Base-by-base conservation (phyloP, 108 stramenopile genomes). In the Cylindrotheca fusiformis region DNA sequence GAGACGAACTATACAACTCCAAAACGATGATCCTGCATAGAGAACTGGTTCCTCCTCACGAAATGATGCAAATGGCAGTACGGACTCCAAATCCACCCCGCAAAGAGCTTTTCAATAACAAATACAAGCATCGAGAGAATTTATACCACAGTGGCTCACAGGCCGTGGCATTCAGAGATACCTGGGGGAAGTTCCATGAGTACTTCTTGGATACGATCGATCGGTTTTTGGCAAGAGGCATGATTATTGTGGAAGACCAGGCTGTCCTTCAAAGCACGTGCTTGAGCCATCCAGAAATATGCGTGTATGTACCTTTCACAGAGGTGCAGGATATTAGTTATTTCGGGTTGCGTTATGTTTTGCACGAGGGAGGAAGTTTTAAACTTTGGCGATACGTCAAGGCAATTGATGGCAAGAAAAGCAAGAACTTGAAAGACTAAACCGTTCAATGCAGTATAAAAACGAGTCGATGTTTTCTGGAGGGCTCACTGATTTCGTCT, bases 221-320 rank as follows among this genome's bases (percentile, higher is more conserved):
- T 54, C 46, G 47, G 1, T 84, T 80, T 48, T 53, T 84, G 47
- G 66, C 62, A 22, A 65, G 66, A 20, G 63, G 67, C 19, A 68
- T 77, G 72, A 79, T 84, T 46, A 74, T 84, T 12, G 83, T 79
- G 2, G 83, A 84, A 54, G 83, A 84, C 69, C 83, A 84, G 67
- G 62, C 60, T 27, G 70, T 84, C 0, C 31, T 84, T 41, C 83
- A 84, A 41, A 61, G 68, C 8, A 60, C 62, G 2, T 84, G 83
- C 52, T 44, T 73, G 30, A 53, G 49, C 18, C 29, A 71, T 63
- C 78, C 82, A 2, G 56, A 70, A 48, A 58, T 84, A 10, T 84
- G 83, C 62, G 75, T 68, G 48, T 84, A 84, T 44, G 63, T 77
- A 21, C 72, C 72, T 14, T 57, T 45, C 44, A 25, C 4, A 0